Evolutionary conservation across 257 asterid species (phyloP), one percentile per base, ranked within the genome.

Genomic region (Solanum chilense): DNA sequence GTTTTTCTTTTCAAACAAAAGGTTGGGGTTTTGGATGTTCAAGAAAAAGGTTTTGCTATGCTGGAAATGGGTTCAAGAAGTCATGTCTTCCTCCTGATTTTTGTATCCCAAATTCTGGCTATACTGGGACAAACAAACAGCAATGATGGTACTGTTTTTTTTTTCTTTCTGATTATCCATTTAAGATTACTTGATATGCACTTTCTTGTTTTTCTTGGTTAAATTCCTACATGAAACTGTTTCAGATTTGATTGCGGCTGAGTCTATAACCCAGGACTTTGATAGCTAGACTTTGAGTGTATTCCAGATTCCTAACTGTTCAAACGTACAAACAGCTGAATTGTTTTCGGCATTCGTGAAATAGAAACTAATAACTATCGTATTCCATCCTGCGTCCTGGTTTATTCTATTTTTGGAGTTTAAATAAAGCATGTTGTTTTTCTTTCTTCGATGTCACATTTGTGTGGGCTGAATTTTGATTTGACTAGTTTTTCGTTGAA

Each of bases 81-180:
- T 83, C 74, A 87, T 75, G 42, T 91, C 64, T 85, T 56, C 37
- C 33, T 93, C 77, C 86, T 93, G 88, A 88, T 92, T 60, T 70
- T 92, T 88, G 87, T 87, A 49, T 31, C 86, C 60, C 96, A 70
- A 85, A 87, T 89, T 90, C 87, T 86, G 85, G 86, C 73, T 44
- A 69, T 86, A 66, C n/a, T 86, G 11, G 93, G 94, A 49, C 82
- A 75, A 70, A 95, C 98, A 58, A 86, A 93, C 83, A 74, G 85
- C 31, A 85, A 74, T 42, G 99, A 96, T 88, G 84, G 99, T 96
- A 90, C 89, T 97, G 85, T 74, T 37, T 56, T 6, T 85, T 13
- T 68, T 58, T 85, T 11, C 60, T 58, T 86, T 52, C 85, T 42
- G 21, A 39, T 37, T 37, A 18, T 71, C 23, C 12, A 14, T 16